A percentile compares a stretch with the other conserved stretches of the same genome.
These are phyloP conservation scores for Chrysanthemum seticuspe DNA, from an alignment of 129 eudicot species.

Conservation along the genomic window DNA sequence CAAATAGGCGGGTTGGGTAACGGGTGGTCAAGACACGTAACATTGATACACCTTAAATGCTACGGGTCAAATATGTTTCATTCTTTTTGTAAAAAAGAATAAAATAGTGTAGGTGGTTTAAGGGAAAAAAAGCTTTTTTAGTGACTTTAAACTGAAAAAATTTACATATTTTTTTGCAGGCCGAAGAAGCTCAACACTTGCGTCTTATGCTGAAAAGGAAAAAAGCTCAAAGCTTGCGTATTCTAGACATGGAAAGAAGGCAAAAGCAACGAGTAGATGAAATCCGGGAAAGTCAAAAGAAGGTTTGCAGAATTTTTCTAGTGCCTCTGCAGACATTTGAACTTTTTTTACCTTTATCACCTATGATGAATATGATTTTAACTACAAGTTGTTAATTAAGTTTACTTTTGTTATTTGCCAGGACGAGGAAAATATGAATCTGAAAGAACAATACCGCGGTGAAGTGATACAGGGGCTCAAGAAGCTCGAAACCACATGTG, in stretches of 20 bases:
- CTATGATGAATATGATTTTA: neutral
- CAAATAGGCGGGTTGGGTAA: conserved; percentile 14
- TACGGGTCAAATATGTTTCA: no score
- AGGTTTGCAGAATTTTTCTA: conserved; percentile 46
- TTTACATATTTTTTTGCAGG: conserved; percentile 40
- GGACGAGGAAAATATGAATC: conserved; percentile 81
- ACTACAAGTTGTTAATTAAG: neutral
- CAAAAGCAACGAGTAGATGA: conserved; percentile 87
- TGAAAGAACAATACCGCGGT: conserved; percentile 70
- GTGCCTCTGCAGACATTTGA: conserved; percentile 3
- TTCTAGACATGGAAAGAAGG: conserved; percentile 85
- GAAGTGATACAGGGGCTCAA: conserved; percentile 56
- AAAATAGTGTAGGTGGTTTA: neutral
- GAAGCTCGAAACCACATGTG: conserved; percentile 50
- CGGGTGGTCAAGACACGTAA: neutral
- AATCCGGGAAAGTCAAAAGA: conserved; percentile 73
- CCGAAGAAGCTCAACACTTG: conserved; percentile 78
- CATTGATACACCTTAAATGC: neutral
- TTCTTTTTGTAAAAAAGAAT: neutral
- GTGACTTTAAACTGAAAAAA: neutral
- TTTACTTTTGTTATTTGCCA: conserved; percentile 16
- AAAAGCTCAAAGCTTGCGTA: conserved; percentile 63
- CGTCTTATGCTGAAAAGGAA: conserved; percentile 70
- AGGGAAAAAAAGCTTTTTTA: neutral
- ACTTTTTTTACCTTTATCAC: neutral